These are phyloP conservation scores for Blastomyces percursus DNA, from an alignment of 2,329 filamentous ascomycete species.

Conservation along the genomic window DNA sequence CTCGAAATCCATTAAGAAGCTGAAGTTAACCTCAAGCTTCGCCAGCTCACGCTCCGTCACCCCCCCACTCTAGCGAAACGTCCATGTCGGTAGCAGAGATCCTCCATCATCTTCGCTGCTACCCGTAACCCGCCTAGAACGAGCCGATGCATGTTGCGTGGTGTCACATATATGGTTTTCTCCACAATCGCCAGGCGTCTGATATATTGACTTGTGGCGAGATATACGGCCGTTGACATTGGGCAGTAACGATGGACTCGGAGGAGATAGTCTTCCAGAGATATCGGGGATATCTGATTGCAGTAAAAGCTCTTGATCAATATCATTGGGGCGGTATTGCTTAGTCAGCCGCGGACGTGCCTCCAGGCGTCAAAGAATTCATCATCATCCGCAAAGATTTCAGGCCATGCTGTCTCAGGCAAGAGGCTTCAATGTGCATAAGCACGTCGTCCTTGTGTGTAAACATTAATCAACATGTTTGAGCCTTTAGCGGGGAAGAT, in stretches of 20 bases:
- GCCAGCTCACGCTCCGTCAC: conserved; percentile 73
- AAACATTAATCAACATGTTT: background rate
- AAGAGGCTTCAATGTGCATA: background rate
- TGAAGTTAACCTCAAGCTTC: conserved; percentile 78
- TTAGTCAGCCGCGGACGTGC: too few relatives aligned
- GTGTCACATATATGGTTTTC: conserved; percentile 66
- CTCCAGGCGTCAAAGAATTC: too few relatives aligned
- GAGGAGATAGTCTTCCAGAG: conserved; percentile 70
- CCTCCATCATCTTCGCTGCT: conserved; percentile 91
- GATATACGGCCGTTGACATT: conserved; percentile 85
- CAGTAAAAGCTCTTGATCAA: conserved; percentile 70
- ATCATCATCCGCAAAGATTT: too few relatives aligned
- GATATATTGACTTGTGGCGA: conserved; percentile 81
- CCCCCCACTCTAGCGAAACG: conserved; percentile 81
- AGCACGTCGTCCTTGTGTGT: background rate
- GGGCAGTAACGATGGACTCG: conserved; percentile 86
- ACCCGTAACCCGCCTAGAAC: conserved; percentile 74
- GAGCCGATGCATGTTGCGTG: conserved; percentile 74
- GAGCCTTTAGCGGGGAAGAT: too few relatives aligned
- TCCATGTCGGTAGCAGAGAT: conserved; percentile 73
- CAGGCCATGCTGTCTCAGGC: too few relatives aligned
- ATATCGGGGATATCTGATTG: conserved; percentile 72
- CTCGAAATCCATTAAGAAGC: conserved; percentile 76
- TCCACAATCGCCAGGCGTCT: conserved; percentile 69
- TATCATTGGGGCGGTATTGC: conserved; percentile 32